These are phyloP conservation scores for Aspergillus uvarum DNA, from an alignment of 2,329 filamentous ascomycete genomes.

Conservation along the genomic window DNA sequence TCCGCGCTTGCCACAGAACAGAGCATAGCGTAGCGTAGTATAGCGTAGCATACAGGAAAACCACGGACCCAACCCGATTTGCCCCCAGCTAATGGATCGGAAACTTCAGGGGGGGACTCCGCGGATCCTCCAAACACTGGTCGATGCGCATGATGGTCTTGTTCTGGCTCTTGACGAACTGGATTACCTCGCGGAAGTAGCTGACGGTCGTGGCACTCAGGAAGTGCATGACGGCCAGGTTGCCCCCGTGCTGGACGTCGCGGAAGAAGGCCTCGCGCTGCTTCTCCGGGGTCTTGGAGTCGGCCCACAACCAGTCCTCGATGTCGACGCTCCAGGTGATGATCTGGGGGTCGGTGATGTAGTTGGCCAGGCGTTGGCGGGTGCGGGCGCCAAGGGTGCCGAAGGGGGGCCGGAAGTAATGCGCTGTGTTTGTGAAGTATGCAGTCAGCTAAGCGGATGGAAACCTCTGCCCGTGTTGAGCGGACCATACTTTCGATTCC, in stretches of 20 bases:
- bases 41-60: neutral
- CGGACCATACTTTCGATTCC: conserved; percentile 34
- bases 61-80: neutral
- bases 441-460: neutral
- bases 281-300: conserved; percentile 61
- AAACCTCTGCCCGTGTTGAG: neutral
- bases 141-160: conserved; percentile 67
- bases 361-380: conserved; percentile 59
- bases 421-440: conserved; percentile 26
- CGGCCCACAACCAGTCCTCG: conserved; percentile 69
- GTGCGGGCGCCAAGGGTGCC: conserved; percentile 67
- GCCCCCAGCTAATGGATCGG: neutral
- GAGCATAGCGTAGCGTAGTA: too few species aligned
- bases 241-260: conserved; percentile 62
- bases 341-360: conserved; percentile 55
- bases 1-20: neutral
- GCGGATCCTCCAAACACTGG: conserved; percentile 63
- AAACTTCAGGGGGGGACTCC: conserved; percentile 20
- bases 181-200: conserved; percentile 65
- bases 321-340: conserved; percentile 70
- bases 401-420: conserved; percentile 69
- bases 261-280: conserved; percentile 66
- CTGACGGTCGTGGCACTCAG: conserved; percentile 63
- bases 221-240: conserved; percentile 69
- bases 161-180: conserved; percentile 61